Evolutionary conservation across 352 stramenopile species (phyloP), one percentile per base, ranked within the genome.

Genomic region (Globisporangium alternatum): DNA sequence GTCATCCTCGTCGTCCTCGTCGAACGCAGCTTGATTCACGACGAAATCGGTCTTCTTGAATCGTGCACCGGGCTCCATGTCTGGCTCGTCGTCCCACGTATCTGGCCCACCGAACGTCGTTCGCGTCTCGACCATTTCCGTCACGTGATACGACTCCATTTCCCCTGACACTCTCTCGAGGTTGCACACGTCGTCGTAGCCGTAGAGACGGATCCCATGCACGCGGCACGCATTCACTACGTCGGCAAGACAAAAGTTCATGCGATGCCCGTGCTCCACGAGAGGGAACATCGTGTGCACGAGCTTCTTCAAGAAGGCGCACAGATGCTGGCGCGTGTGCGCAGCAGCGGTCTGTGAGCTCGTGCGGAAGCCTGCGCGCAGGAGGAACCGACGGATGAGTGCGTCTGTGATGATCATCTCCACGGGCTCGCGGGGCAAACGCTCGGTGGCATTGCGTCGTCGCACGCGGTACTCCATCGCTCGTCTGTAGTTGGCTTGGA

Each of bases 141-240:
- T 93, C 52, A 93, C 75, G 56, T 91, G 84, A 48, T 74, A 83
- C 7, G 66, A 53, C n/a, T 83, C 67, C 7, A 53, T 51, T 2
- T 37, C 41, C 65, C 35, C 61, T 17, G 17, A 66, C 49, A 55
- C 22, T 53, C 41, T 48, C 51, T 72, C 70, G 28, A 93, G 53
- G 51, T 79, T 53, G 60, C 80, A 90, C 68, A 90, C 75, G 54
- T 93, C 84, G 64, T 93, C 83, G 67, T 90, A 93, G 51, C 86
- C 86, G 47, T 95, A 95, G 59, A 95, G 61, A 6, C 71, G 70
- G 54, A 93, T 90, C 13, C 82, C 83, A 45, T 86, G 81, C 55
- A 86, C 67, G 30, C 76, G 71, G 33, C 80, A 93, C 8, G 83
- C 78, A 13, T 69, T 75, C 65, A 93, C 69, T 37, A 93, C 84